phyloP scores from a whole-genome alignment of 169 alveolate species.

The Plasmodium blacklocki region DNA sequence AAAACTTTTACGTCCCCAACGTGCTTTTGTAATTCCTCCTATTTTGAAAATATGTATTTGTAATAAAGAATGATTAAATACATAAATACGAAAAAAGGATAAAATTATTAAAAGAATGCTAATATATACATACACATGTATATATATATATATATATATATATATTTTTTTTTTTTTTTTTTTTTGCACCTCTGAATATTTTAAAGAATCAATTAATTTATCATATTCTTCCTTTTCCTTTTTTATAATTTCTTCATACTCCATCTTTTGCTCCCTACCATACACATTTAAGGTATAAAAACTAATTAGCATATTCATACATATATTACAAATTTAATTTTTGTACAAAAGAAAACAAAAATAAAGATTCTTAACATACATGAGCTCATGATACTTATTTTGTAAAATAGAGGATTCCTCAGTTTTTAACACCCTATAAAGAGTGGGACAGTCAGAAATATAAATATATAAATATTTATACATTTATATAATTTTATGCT shows the following conservation, averaged over 20 bases:
- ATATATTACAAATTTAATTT: not conserved
- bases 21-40: slow-evolving; percentile 38
- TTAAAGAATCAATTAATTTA: slow-evolving; percentile 18
- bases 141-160: not conserved
- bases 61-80: not conserved
- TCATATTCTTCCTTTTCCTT: slow-evolving; percentile 36
- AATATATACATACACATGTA: not conserved
- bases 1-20: slow-evolving; percentile 36
- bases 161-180: too few species aligned
- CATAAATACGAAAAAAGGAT: not conserved
- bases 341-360: not conserved
- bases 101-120: not conserved
- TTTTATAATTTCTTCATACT: slow-evolving; percentile 4
- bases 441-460: not conserved
- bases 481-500: not conserved
- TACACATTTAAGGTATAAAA: too few species aligned
- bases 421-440: slow-evolving; percentile 69
- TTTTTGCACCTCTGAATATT: slow-evolving; percentile 20
- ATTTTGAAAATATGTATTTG: slow-evolving; percentile 1
- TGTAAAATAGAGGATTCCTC: slow-evolving; percentile 73
- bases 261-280: not conserved
- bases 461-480: slow-evolving; percentile 1
- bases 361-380: slow-evolving; percentile 6
- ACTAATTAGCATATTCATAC: not conserved
- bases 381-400: slow-evolving; percentile 43